Conservation (phyloP, 2,329 filamentous ascomycete species). For the Teratosphaeria nubilosa region DNA sequence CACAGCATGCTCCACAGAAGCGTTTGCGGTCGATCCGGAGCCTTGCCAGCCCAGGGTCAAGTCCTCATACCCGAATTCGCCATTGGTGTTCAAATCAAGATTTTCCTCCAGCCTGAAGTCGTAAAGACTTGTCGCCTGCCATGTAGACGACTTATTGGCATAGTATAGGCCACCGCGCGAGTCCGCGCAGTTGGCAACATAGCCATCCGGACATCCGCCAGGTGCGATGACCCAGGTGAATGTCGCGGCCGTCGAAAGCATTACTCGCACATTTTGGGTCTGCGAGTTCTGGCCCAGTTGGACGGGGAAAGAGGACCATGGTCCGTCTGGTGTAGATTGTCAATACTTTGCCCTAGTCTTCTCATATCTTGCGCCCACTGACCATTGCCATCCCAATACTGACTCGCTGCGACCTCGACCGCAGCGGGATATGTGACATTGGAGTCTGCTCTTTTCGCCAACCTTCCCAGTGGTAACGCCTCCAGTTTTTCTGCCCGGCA, state of each 20-base stretch:
- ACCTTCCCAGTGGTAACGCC: not conserved
- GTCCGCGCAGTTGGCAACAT: slow-evolving; percentile 20
- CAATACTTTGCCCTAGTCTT: not conserved
- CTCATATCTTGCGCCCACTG: not conserved
- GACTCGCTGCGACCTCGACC: slow-evolving; percentile 25
- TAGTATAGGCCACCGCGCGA: slow-evolving; percentile 36
- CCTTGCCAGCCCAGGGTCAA: slow-evolving; percentile 27
- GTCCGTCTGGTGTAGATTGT: slow-evolving; percentile 15
- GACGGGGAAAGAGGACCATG: slow-evolving; percentile 29
- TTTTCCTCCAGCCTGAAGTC: slow-evolving; percentile 48
- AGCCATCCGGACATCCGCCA: slow-evolving; percentile 19
- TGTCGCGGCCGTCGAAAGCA: slow-evolving; percentile 23
- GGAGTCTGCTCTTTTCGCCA: slow-evolving; percentile 1
- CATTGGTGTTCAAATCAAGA: slow-evolving; percentile 34
- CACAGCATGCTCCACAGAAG: slow-evolving; percentile 20
- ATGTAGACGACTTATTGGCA: slow-evolving; percentile 45
- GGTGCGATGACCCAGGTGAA: slow-evolving; percentile 20
- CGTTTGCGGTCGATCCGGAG: slow-evolving; percentile 11
- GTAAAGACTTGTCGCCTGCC: slow-evolving; percentile 51
- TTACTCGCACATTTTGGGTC: slow-evolving; percentile 24
- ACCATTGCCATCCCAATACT: slow-evolving; percentile 30
- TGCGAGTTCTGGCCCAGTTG: slow-evolving; percentile 21
- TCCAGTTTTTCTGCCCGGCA: not conserved
- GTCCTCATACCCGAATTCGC: slow-evolving; percentile 24
- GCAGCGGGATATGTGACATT: slow-evolving; percentile 20